Base-by-base conservation (phyloP, 768 basidiomycete species). In the Mycena maculata region DNA sequence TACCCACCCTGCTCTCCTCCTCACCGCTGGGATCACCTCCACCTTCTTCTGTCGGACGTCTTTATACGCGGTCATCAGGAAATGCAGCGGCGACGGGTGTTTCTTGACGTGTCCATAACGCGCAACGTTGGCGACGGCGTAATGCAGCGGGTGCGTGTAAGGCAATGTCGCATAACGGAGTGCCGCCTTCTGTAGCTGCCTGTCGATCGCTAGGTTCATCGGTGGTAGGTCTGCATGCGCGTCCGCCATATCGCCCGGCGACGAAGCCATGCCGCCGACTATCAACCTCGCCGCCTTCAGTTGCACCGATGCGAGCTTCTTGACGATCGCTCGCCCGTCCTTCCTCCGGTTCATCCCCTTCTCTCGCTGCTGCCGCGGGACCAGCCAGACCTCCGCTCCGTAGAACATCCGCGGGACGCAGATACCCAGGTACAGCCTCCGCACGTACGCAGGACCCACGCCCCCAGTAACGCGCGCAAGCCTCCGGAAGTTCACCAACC, bases 331-430 rank as follows among this genome's bases (percentile, higher is more conserved):
- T 20, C 39, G 15, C 7, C 28, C 12, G 27, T 52, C 49, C 6
- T 31, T 10, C 23, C 49, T 9, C 22, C 31, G 13, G 22, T 53
- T 53, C 10, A 30, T 31, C 15, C 42, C 53, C 28, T 20, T 4
- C 28, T 10, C 41, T 42, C 45, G 30, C 13, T 47, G 39, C 15
- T 11, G 47, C 11, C 39, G 20, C 22, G 67, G 67, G 1, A 30
- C 53, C 41, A 49, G 30, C 52, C 52, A 75, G 16, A 74, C 50
- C 20, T 74, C 74, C 2, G 70, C 73, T 25, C 68, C 76, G 45
- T 79, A 79, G n/a, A 75, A 66, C 59, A 78, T 69, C 38, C 71
- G 71, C 0, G 75, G 76, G 6, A 61, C 33, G 39, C 60, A 61
- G 20, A 61, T 61, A 5, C 15, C 41, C 33, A 61, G 25, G 25